These are phyloP conservation scores for Seiridium unicorne DNA, from an alignment of 2,329 filamentous ascomycete genomes.

Conservation along the genomic window DNA sequence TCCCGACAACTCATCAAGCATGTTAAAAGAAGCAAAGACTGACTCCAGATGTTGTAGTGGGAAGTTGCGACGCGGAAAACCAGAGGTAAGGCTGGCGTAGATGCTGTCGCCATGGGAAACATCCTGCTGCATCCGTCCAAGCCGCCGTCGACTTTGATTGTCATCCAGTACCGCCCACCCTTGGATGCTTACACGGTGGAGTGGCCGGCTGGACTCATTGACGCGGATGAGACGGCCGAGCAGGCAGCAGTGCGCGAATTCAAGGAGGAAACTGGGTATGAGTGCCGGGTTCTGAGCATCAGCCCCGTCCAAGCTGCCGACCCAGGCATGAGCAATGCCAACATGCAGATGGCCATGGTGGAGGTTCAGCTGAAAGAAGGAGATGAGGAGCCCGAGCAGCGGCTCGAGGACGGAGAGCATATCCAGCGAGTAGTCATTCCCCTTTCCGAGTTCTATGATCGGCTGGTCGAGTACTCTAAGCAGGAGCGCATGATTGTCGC, in stretches of 20 bases:
- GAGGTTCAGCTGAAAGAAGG: slow-evolving; percentile 52
- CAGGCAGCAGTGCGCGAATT: slow-evolving; percentile 52
- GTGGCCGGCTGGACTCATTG: slow-evolving; percentile 53
- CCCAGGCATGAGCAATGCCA: slow-evolving; percentile 57
- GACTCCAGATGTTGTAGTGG: slow-evolving; percentile 33
- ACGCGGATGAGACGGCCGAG: slow-evolving; percentile 49
- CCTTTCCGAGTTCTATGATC: slow-evolving; percentile 52
- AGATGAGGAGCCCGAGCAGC: slow-evolving; percentile 51
- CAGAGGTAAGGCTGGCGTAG: slow-evolving; percentile 51
- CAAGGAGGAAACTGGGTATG: slow-evolving; percentile 54
- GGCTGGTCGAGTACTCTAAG: slow-evolving; percentile 43
- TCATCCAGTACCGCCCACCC: slow-evolving; percentile 52
- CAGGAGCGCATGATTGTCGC: slow-evolving; percentile 52
- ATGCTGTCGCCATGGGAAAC: slow-evolving; percentile 62
- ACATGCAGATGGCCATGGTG: slow-evolving; percentile 61
- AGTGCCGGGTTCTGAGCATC: slow-evolving; percentile 46
- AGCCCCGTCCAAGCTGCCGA: slow-evolving; percentile 55
- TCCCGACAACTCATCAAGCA: too few relatives aligned
- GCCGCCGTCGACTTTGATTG: slow-evolving; percentile 44
- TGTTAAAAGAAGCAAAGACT: too few relatives aligned
- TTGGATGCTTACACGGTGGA: slow-evolving; percentile 52
- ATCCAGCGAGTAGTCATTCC: slow-evolving; percentile 61
- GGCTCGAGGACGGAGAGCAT: slow-evolving; percentile 59
- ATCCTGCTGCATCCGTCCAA: slow-evolving; percentile 48
- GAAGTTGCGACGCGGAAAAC: slow-evolving; percentile 60